Percentiles rank a stretch among this genome's conserved stretches.
Evolutionary conservation across 2,329 filamentous ascomycete species (phyloP).

Genomic region (Microsporum ferrugineum): DNA sequence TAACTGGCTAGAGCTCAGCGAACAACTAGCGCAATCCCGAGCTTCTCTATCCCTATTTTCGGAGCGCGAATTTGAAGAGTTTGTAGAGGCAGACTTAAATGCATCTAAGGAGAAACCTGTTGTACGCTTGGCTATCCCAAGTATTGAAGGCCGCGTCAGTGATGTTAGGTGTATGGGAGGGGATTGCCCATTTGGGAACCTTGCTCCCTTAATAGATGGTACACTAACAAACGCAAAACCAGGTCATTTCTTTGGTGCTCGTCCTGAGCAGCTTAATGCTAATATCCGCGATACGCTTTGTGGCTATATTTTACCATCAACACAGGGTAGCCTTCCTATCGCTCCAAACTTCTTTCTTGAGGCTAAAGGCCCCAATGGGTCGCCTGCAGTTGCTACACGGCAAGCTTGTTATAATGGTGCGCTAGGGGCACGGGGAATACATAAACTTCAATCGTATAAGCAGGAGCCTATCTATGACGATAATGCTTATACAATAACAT

Average conservation of each 20-base stretch:
- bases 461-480: slow-evolving; percentile 21
- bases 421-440: slow-evolving; percentile 28
- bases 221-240: slow-evolving; percentile 19
- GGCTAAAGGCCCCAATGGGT: slow-evolving; percentile 28
- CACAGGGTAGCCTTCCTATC: slow-evolving; percentile 21
- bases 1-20: slow-evolving; percentile 24
- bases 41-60: slow-evolving; percentile 30
- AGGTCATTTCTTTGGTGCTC: slow-evolving; percentile 24
- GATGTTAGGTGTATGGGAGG: slow-evolving; percentile 18
- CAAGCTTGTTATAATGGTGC: slow-evolving; percentile 33
- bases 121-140: slow-evolving; percentile 24
- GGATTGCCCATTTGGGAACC: slow-evolving; percentile 26
- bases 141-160: slow-evolving; percentile 10
- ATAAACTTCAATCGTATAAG: slow-evolving; percentile 28
- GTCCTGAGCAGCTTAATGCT: slow-evolving; percentile 20
- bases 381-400: slow-evolving; percentile 20
- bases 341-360: slow-evolving; percentile 36
- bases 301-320: slow-evolving; percentile 23
- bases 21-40: slow-evolving; percentile 20
- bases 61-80: slow-evolving; percentile 20
- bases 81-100: slow-evolving; percentile 19
- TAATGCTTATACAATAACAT: slow-evolving; percentile 19
- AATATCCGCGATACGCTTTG: slow-evolving; percentile 18
- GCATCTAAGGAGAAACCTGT: slow-evolving; percentile 29
- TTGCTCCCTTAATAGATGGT: slow-evolving; percentile 27